These are phyloP conservation scores for Ophiognomonia clavigignenti-juglandacearum DNA, from an alignment of 2,329 filamentous ascomycete species.

Conservation along the genomic window DNA sequence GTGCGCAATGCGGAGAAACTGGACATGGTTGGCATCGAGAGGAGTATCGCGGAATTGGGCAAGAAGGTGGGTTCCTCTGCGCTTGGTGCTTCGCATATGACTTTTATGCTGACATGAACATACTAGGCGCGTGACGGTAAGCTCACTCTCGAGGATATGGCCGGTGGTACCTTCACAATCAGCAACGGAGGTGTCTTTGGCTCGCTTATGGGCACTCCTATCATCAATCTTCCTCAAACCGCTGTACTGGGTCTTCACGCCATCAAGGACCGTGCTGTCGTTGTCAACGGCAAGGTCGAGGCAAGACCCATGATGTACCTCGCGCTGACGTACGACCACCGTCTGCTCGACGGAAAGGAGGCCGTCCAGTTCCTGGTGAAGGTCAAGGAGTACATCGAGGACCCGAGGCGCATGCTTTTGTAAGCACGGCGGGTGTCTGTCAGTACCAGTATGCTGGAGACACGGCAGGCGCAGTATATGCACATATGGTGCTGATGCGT, in stretches of 20 bases:
- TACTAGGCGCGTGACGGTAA: slow-evolving; percentile 84
- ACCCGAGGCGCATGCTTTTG: slow-evolving; percentile 86
- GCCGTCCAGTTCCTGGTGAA: slow-evolving; percentile 95
- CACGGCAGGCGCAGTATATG: no score
- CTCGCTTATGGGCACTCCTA: slow-evolving; percentile 94
- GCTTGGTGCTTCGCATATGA: not conserved
- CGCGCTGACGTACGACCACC: slow-evolving; percentile 95
- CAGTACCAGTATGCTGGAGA: not conserved
- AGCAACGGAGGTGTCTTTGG: slow-evolving; percentile 97
- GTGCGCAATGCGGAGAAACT: slow-evolving; percentile 88
- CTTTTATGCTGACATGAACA: not conserved
- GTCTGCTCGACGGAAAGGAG: slow-evolving; percentile 89
- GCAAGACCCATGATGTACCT: slow-evolving; percentile 99
- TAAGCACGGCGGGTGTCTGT: slow-evolving; percentile 26
- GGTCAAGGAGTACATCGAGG: slow-evolving; percentile 97
- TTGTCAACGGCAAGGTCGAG: slow-evolving; percentile 88
- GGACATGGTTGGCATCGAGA: slow-evolving; percentile 86
- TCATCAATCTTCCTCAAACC: slow-evolving; percentile 95
- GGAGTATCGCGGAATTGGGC: slow-evolving; percentile 86
- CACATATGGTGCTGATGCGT: no score
- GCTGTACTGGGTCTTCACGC: slow-evolving; percentile 90
- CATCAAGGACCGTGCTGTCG: slow-evolving; percentile 91
- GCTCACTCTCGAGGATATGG: slow-evolving; percentile 98
- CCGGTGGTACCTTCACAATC: slow-evolving; percentile 96
- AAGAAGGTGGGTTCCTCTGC: slow-evolving; percentile 66